phyloP scores from a whole-genome alignment of 805 yeast species.

The Tetrapisispora taiwanensis region DNA sequence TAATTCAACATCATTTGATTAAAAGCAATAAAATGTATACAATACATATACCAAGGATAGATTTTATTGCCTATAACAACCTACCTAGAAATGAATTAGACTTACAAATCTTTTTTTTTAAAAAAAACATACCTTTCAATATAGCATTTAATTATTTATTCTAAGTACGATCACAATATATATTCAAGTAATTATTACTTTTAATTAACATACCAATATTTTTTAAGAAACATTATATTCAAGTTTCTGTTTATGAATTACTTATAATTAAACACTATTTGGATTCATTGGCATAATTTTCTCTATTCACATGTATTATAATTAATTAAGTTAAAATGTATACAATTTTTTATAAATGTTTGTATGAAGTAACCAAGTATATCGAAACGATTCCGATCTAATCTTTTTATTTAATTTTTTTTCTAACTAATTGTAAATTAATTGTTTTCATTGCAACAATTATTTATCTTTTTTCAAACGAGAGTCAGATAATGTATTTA shows the following conservation, averaged over 20 bases:
- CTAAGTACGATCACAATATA: neutral
- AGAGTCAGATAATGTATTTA: constrained; percentile 77
- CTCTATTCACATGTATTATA: constrained; percentile 2
- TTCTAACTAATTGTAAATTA: no score
- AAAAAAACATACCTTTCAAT: neutral
- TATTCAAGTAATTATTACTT: neutral
- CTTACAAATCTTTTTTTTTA: no score
- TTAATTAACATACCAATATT: no score
- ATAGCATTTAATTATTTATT: neutral
- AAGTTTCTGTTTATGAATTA: no score
- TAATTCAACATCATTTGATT: neutral
- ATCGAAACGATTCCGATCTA: no score
- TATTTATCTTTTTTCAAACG: constrained; percentile 29
- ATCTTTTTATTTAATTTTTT: no score
- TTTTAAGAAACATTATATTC: neutral
- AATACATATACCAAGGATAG: neutral
- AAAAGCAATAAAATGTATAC: neutral
- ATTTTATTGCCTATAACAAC: neutral
- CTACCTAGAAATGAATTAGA: neutral
- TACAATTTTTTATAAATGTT: neutral
- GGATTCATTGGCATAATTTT: neutral
- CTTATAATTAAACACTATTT: no score
- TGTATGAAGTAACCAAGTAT: neutral
- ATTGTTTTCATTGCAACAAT: no score
- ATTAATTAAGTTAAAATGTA: no score